Evolutionary conservation across 306 rosid genomes (phyloP), one percentile per base, ranked within the genome.

Genomic region (Glycyrrhiza uralensis): DNA sequence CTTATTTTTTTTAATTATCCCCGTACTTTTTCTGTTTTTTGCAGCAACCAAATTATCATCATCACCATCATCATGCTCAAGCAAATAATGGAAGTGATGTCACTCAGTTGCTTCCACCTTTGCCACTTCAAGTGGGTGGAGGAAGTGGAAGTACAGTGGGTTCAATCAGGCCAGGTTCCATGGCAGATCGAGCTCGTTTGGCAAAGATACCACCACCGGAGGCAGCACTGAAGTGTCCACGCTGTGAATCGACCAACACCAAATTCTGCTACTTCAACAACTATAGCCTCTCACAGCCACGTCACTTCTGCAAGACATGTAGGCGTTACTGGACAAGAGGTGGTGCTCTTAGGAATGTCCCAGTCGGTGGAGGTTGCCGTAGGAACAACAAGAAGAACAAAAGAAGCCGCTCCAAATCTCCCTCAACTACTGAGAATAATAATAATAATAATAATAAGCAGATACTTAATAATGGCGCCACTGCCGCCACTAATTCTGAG

Each of bases 321-420:
- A 77, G 98, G 8, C 94, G 98, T 3, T 93, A 93, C 79, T 93
- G 98, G 98, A 93, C 98, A 12, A 85, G 74, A 47, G 97, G 96
- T 0, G 98, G 98, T 1, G 85, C 96, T 33, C 93, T 94, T 4
- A 57, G 99, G 12, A 94, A 72, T 56, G 99, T 94, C 15, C 99
- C 97, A 0, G 99, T 94, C 0, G 99, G 99, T 0, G 99, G 99
- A 1, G 99, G 99, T 0, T 89, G 96, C 72, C 85, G 99, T 2
- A 72, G 92, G 24, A 94, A 94, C 84, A 93, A 93, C 86, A 94
- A 94, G 85, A 94, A 94, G 76, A 90, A 33, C 82, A 93, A 88
- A 67, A 84, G 83, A 59, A 80, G 69, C 33, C 85, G 86, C 12
- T 85, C 94, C 2, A 91, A 89, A 66, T 89, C 99, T 44, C 96